phyloP scores from a whole-genome alignment of 2,329 filamentous ascomycete genomes.

The Colletotrichum tropicale region DNA sequence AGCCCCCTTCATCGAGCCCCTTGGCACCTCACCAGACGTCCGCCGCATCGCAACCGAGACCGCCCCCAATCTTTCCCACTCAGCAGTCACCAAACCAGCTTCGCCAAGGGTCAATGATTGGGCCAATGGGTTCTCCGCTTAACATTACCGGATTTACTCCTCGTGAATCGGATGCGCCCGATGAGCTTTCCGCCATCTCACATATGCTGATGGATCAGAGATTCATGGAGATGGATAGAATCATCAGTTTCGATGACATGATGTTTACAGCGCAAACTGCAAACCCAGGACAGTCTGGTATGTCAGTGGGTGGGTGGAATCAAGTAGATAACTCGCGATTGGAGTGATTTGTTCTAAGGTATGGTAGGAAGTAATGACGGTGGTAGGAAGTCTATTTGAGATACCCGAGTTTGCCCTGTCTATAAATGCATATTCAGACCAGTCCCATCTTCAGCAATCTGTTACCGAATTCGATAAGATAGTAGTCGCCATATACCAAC shows the following conservation, averaged over 20 bases:
- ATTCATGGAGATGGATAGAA: slow-evolving; percentile 35
- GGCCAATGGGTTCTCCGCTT: neutral
- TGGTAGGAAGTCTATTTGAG: neutral
- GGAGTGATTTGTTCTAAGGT: neutral
- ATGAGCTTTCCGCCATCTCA: slow-evolving; percentile 33
- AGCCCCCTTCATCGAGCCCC: neutral
- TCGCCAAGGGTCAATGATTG: neutral
- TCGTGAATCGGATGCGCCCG: slow-evolving; percentile 11
- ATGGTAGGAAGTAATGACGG: neutral
- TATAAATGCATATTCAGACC: neutral
- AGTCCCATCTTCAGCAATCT: slow-evolving; percentile 39
- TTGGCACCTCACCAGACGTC: neutral
- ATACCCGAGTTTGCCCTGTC: neutral
- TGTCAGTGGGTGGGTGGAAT: slow-evolving; percentile 9
- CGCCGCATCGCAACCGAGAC: neutral
- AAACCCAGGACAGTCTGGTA: neutral
- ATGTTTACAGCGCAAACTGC: slow-evolving; percentile 29
- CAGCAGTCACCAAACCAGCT: neutral
- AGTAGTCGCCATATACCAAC: slow-evolving; percentile 55
- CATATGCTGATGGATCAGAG: slow-evolving; percentile 33
- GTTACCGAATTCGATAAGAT: slow-evolving; percentile 50
- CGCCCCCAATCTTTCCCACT: neutral
- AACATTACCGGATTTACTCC: neutral
- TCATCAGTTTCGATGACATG: slow-evolving; percentile 40
- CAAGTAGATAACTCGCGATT: slow-evolving; percentile 1